Percentiles rank a stretch among this genome's conserved stretches.
Evolutionary conservation across 345 rosid genomes (phyloP).

Genomic region (Hypericum androsaemum): DNA sequence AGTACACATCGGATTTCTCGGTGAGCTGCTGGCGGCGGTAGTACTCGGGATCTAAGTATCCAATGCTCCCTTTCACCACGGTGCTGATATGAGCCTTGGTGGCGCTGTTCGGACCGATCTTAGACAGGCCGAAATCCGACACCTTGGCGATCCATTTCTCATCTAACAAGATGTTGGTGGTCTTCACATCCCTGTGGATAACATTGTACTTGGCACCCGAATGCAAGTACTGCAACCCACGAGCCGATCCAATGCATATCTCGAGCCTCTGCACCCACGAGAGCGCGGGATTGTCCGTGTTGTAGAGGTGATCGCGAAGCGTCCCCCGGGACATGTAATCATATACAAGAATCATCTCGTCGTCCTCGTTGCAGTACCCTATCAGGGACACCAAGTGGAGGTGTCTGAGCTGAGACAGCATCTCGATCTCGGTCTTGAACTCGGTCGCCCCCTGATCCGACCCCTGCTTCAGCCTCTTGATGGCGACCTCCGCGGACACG

Average conservation of each 20-base stretch:
- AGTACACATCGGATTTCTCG: conserved; percentile 62
- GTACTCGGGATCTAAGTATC: conserved; percentile 60
- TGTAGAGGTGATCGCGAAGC: conserved; percentile 25
- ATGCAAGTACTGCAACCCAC: conserved; percentile 27
- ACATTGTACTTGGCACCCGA: conserved; percentile 25
- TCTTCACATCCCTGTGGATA: conserved; percentile 47
- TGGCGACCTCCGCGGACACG: conserved; percentile 23
- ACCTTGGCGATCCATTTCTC: conserved; percentile 51
- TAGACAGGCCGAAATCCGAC: conserved; percentile 45
- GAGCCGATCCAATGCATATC: conserved; percentile 41
- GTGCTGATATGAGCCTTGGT: conserved; percentile 42
- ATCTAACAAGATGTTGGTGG: conserved; percentile 43
- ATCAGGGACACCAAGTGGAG: conserved; percentile 31
- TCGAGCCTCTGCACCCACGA: conserved; percentile 31
- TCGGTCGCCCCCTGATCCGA: conserved; percentile 34
- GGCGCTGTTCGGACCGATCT: conserved; percentile 22
- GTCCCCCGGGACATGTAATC: conserved; percentile 31
- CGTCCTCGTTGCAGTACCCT: conserved; percentile 32
- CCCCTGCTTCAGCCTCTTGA: conserved; percentile 27
- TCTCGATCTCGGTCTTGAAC: conserved; percentile 33
- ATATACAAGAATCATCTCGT: conserved; percentile 38
- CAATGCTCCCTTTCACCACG: conserved; percentile 40
- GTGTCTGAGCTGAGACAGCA: conserved; percentile 32
- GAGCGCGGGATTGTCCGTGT: conserved; percentile 17
- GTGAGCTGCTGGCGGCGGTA: conserved; percentile 41